Percentiles rank a stretch among this genome's conserved stretches.
phyloP scores from a whole-genome alignment of 495 filamentous ascomycete genomes.

The Aspergillus ellipticus region DNA sequence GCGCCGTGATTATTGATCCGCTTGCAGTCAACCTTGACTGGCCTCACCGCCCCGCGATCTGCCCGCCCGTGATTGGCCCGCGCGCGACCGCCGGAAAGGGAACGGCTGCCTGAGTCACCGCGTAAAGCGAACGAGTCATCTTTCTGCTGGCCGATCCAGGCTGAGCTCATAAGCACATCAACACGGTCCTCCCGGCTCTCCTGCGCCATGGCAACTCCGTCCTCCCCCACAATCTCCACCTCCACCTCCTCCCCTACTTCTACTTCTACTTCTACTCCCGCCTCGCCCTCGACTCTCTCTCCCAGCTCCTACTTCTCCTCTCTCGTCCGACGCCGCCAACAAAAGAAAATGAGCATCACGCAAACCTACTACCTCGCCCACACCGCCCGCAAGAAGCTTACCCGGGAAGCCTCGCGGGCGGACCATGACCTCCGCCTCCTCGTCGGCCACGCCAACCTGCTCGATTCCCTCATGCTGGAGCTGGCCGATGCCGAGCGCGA shows the following conservation, averaged over 20 bases:
- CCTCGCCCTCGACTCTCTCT: slow-evolving; percentile 4
- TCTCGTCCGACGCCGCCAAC: slow-evolving; percentile 40
- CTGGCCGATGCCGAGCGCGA: slow-evolving; percentile 91
- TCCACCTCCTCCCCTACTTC: slow-evolving; percentile 15
- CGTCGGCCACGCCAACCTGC: slow-evolving; percentile 96
- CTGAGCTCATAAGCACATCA: slow-evolving; percentile 30
- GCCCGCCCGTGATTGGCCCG: slow-evolving; percentile 23
- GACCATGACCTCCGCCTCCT: slow-evolving; percentile 94
- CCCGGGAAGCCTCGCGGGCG: slow-evolving; percentile 76
- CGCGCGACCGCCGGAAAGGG: slow-evolving; percentile 14
- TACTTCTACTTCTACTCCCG: slow-evolving; percentile 6
- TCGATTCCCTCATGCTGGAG: slow-evolving; percentile 93
- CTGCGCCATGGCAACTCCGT: slow-evolving; percentile 22
- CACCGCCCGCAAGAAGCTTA: slow-evolving; percentile 93
- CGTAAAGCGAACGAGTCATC: slow-evolving; percentile 28
- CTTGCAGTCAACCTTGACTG: slow-evolving; percentile 7
- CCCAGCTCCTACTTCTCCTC: slow-evolving; percentile 35
- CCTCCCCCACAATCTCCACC: slow-evolving; percentile 22
- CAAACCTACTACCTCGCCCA: slow-evolving; percentile 98
- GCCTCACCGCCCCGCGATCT: slow-evolving; percentile 26
- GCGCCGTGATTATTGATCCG: slow-evolving; percentile 5
- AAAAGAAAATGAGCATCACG: slow-evolving; percentile 90
- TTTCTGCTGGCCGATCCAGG: slow-evolving; percentile 1
- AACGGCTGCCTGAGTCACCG: slow-evolving; percentile 31
- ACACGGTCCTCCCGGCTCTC: slow-evolving; percentile 11